A percentile compares a stretch with the other conserved stretches of the same genome.
Conservation (phyloP, 2,329 filamentous ascomycete species). For the Sporothrix schenckii region DNA sequence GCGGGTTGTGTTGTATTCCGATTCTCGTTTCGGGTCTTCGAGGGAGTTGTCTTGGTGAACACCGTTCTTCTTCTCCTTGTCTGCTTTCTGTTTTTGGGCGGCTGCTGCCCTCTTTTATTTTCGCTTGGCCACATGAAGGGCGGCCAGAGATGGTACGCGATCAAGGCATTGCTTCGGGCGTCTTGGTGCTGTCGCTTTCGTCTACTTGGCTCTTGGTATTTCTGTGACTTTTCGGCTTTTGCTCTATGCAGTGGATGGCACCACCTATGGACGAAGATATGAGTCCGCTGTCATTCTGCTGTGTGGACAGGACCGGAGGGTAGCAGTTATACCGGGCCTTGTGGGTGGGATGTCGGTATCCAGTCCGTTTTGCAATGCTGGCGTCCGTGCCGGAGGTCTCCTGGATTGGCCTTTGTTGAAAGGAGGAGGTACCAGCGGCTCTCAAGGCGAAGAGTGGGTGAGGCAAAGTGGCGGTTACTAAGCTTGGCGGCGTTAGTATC, state of each 20-base stretch:
- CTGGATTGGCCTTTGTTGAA: slow-evolving; percentile 25
- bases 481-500: slow-evolving; percentile 30
- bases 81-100: slow-evolving; percentile 5
- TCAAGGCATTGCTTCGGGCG: slow-evolving; percentile 36
- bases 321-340: slow-evolving; percentile 34
- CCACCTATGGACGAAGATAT: slow-evolving; percentile 76
- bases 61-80: slow-evolving; percentile 16
- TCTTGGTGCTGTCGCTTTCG: slow-evolving; percentile 31
- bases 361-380: slow-evolving; percentile 9
- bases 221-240: slow-evolving; percentile 43
- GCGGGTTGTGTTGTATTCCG: neutral
- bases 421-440: neutral
- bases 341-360: slow-evolving; percentile 32
- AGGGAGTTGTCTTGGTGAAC: slow-evolving; percentile 32
- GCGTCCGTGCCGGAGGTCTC: slow-evolving; percentile 30
- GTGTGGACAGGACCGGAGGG: slow-evolving; percentile 25
- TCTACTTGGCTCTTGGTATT: neutral
- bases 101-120: slow-evolving; percentile 5
- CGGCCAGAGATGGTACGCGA: slow-evolving; percentile 15
- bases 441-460: neutral
- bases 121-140: slow-evolving; percentile 20
- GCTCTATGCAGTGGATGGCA: slow-evolving; percentile 23
- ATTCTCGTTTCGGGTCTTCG: slow-evolving; percentile 13
- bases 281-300: slow-evolving; percentile 66
- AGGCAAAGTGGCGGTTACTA: slow-evolving; percentile 9